Evolutionary conservation across 2,329 filamentous ascomycete species (phyloP).

Genomic region (Cercospora sesami): DNA sequence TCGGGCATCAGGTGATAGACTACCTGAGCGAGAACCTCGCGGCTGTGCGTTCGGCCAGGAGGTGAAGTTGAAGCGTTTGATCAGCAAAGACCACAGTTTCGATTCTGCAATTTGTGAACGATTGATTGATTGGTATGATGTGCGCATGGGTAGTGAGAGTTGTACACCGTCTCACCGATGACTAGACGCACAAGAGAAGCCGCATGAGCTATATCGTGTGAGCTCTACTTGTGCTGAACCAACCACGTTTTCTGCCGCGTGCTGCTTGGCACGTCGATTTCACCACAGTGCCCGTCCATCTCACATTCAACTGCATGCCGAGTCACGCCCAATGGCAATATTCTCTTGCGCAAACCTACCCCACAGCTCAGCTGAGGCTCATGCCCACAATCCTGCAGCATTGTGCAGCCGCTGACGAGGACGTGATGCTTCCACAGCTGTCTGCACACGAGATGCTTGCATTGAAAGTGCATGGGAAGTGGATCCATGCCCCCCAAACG

Average conservation of each 20-base stretch:
- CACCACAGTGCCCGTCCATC: not conserved
- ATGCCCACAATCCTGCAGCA: not conserved
- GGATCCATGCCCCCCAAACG: not conserved
- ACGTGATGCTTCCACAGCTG: constrained; percentile 13
- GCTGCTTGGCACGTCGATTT: not conserved
- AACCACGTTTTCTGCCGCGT: not conserved
- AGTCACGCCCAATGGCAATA: not conserved
- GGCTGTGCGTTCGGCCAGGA: constrained; percentile 6
- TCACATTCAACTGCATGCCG: not conserved
- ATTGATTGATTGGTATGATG: constrained; percentile 1
- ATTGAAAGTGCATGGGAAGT: not conserved
- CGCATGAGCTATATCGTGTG: not conserved
- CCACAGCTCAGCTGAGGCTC: constrained; percentile 11
- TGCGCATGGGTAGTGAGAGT: not conserved
- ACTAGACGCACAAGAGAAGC: not conserved
- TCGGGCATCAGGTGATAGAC: constrained; percentile 54
- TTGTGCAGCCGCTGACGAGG: constrained; percentile 12
- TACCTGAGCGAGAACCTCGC: constrained; percentile 38
- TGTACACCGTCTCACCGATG: not conserved
- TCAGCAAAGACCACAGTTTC: constrained; percentile 6
- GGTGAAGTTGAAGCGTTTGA: not conserved
- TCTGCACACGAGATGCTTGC: constrained; percentile 9
- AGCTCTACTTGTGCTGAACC: not conserved
- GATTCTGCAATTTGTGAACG: not conserved
- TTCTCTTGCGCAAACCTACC: not conserved